Percentiles rank a stretch among this genome's conserved stretches.
phyloP scores from a whole-genome alignment of 148 eudicot genomes.

The Arctostaphylos glauca region DNA sequence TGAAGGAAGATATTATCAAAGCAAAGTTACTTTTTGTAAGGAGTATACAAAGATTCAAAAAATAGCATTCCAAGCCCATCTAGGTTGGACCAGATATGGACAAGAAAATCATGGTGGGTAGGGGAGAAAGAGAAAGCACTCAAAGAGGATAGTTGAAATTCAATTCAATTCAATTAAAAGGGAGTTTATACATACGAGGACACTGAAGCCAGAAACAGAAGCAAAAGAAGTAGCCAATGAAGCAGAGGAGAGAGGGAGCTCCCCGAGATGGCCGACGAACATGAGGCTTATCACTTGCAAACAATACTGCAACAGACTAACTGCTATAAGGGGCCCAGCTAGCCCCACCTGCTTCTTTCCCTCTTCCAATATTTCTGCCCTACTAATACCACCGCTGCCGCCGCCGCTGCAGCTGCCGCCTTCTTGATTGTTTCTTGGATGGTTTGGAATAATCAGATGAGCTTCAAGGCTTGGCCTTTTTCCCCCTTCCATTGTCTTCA shows the following conservation, averaged over 20 bases:
- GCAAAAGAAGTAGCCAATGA: constrained; percentile 52
- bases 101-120: no score
- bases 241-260: constrained; percentile 45
- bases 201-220: constrained; percentile 45
- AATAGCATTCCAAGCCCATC: no score
- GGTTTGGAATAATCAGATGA: constrained; percentile 6
- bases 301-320: constrained; percentile 40
- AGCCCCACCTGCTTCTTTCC: constrained; percentile 36
- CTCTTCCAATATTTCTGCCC: constrained; percentile 25
- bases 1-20: no score
- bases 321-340: constrained; percentile 46
- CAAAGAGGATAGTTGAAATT: neutral
- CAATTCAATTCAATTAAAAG: neutral
- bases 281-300: constrained; percentile 41
- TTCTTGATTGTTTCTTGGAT: neutral
- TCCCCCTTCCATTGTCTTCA: neutral
- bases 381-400: neutral
- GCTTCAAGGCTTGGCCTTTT: neutral
- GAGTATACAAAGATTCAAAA: no score
- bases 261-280: constrained; percentile 52
- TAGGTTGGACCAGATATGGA: no score
- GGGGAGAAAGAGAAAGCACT: neutral
- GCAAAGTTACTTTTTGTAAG: no score
- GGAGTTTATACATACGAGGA: constrained; percentile 23
- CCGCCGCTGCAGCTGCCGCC: neutral